Evolutionary conservation across 2,329 filamentous ascomycete genomes (phyloP).

Genomic region (Aureobasidium sp.): DNA sequence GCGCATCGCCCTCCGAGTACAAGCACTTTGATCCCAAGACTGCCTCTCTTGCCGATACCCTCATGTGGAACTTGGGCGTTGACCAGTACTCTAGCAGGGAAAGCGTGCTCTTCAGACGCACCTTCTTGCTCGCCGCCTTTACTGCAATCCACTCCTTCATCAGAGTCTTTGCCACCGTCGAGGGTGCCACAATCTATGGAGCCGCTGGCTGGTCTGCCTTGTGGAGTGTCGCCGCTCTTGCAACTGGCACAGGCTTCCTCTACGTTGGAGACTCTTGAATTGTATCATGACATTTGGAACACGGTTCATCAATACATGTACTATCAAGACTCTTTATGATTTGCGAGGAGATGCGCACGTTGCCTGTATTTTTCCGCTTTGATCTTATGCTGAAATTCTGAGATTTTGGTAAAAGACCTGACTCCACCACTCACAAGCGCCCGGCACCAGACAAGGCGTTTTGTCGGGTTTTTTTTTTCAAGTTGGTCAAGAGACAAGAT

Average conservation of each 20-base stretch:
- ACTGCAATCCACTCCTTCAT: conserved; percentile 50
- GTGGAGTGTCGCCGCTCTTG: conserved; percentile 59
- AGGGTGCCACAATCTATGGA: conserved; percentile 60
- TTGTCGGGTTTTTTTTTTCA: background rate
- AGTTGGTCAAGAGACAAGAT: background rate
- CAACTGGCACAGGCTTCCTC: conserved; percentile 49
- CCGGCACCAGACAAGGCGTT: background rate
- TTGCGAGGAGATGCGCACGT: background rate
- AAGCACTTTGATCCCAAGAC: conserved; percentile 54
- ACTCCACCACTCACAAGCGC: background rate
- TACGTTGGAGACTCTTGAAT: conserved; percentile 37
- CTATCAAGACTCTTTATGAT: background rate
- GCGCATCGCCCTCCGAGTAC: conserved; percentile 33
- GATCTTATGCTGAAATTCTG: background rate
- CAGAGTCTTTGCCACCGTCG: conserved; percentile 56
- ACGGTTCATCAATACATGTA: background rate
- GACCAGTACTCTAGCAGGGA: conserved; percentile 57
- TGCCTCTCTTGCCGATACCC: conserved; percentile 59
- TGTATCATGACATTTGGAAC: background rate
- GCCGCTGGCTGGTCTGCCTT: conserved; percentile 63
- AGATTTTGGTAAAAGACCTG: background rate
- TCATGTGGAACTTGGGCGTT: conserved; percentile 57
- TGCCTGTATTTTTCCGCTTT: background rate
- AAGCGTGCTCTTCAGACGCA: conserved; percentile 47
- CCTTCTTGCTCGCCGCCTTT: conserved; percentile 38